Evolutionary conservation across 345 rosid genomes (phyloP).

Genomic region (Nephelium lappaceum): DNA sequence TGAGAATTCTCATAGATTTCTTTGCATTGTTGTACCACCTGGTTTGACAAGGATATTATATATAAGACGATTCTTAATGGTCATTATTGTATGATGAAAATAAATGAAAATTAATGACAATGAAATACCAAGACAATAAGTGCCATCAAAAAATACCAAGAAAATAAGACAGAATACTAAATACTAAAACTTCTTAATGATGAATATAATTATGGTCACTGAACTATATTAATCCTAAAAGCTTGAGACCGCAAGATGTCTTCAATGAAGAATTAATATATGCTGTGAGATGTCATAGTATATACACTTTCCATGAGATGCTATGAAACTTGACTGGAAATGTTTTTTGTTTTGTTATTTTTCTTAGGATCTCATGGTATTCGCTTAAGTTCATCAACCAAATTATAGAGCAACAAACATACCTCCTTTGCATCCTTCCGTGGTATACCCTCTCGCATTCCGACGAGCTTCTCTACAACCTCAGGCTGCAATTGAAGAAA

Average conservation of each 20-base stretch:
- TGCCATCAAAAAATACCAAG: not conserved
- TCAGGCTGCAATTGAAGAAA: conserved; percentile 61
- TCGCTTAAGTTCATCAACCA: not conserved
- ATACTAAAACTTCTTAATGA: not conserved
- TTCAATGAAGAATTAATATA: not conserved
- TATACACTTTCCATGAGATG: not conserved
- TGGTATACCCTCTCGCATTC: conserved; percentile 93
- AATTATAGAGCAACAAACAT: conserved; percentile 14
- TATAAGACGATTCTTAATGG: not conserved
- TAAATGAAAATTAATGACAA: not conserved
- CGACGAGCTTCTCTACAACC: conserved; percentile 97
- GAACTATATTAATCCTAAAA: not conserved
- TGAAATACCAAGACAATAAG: not conserved
- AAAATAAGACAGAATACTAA: not conserved
- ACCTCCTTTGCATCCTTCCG: conserved; percentile 98
- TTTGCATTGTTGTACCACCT: conserved; percentile 97
- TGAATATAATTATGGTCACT: not conserved
- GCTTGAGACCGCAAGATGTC: not conserved
- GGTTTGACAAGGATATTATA: conserved; percentile 9
- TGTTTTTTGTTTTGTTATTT: too few relatives aligned
- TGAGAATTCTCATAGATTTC: conserved; percentile 90
- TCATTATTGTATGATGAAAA: conserved; percentile 6
- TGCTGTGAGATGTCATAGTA: not conserved
- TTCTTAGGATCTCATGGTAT: not conserved
- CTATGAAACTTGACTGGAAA: not conserved